Evolutionary conservation across 192 early-diverging fungal species (phyloP).

Genomic region (Glomus cerebriforme): DNA sequence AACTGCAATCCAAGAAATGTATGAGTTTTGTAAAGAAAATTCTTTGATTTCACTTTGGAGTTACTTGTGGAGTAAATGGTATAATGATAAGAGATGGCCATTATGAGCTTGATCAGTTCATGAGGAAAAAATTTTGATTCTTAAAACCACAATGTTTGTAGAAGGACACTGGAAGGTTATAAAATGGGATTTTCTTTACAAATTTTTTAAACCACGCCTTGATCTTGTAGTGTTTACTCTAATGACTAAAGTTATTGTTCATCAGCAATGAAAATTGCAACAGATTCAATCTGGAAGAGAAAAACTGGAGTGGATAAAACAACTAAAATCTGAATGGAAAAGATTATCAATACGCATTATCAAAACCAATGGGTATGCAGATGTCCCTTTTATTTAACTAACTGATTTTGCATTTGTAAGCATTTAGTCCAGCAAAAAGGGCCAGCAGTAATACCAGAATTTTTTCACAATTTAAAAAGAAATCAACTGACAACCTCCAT

Average conservation of each 20-base stretch:
- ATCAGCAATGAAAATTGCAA: conserved; percentile 1
- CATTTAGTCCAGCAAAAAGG: background rate
- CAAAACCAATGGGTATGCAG: conserved; percentile 2
- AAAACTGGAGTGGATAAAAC: no score
- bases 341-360: background rate
- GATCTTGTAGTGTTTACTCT: conserved; percentile 14
- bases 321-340: no score
- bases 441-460: background rate
- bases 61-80: background rate
- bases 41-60: background rate
- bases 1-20: conserved; percentile 9
- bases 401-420: conserved; percentile 7
- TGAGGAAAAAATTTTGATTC: background rate
- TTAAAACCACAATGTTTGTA: no score
- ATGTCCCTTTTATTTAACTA: conserved; percentile 8
- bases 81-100: background rate
- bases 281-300: no score
- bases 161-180: background rate
- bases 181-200: conserved; percentile 13
- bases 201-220: background rate
- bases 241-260: conserved; percentile 9
- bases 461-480: background rate
- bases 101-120: background rate
- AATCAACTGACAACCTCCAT: background rate
- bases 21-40: conserved; percentile 20